Conservation (phyloP, 73 alveolate genomes). For the Uronychia binucleata region DNA sequence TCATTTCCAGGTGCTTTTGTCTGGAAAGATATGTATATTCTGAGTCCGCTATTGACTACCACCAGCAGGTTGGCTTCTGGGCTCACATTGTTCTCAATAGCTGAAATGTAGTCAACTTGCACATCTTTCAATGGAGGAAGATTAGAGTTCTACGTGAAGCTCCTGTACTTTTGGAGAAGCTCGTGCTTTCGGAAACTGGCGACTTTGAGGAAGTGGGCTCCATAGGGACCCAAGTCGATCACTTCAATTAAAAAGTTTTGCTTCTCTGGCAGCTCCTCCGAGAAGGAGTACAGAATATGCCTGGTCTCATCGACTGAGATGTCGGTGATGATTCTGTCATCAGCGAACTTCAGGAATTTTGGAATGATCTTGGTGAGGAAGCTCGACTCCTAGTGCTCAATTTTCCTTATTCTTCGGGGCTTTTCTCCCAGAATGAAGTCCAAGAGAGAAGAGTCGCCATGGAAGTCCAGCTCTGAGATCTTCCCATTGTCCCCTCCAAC, state of each 20-base stretch:
- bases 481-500: neutral
- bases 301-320: slow-evolving; percentile 5
- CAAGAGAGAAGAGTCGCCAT: neutral
- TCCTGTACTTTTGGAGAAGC: neutral
- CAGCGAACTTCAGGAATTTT: neutral
- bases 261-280: neutral
- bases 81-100: neutral
- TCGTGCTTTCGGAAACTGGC: neutral
- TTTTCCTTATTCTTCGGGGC: neutral
- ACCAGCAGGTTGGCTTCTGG: neutral
- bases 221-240: slow-evolving; percentile 8
- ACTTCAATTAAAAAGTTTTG: neutral
- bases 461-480: neutral
- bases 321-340: slow-evolving; percentile 4
- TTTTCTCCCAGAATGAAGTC: neutral
- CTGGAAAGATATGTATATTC: neutral
- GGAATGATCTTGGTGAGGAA: neutral
- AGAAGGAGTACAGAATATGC: slow-evolving; percentile 3
- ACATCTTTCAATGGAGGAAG: neutral
- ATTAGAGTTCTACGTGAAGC: too few species aligned
- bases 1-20: neutral
- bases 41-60: neutral
- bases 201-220: neutral
- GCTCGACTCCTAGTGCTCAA: neutral
- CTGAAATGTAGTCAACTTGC: neutral